Evolutionary conservation across 345 rosid genomes (phyloP), one percentile per base, ranked within the genome.

Genomic region (Iberis pinnata): DNA sequence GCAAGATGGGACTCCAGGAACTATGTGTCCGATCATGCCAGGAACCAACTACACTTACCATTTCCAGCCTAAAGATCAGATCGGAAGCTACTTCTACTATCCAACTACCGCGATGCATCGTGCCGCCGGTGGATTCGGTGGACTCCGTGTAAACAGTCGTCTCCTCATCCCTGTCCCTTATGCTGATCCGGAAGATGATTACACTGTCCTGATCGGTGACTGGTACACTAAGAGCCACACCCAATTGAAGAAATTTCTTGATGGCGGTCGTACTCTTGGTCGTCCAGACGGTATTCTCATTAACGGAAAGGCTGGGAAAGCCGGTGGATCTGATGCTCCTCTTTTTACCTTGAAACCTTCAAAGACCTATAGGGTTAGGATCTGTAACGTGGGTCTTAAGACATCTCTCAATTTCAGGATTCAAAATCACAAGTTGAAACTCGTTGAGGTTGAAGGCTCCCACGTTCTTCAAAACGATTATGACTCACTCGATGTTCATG

Each of bases 31-130:
- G 0, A 81, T 86, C 53, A 61, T 35, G 2, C 86, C 95, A 0
- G 89, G 95, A 1, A 65, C 75, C 26, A 89, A 86, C 77, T 78
- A 1, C 74, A 86, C 97, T 4, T 89, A 79, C 72, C 74, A 68
- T n/a, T 85, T 82, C 72, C 96, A 88, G 60, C 88, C 82, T 12
- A 88, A 89, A 78, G 97, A 89, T 51, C 97, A 89, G 58, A 89
- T 89, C 17, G 93, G 93, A 5, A 84, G 88, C 74, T 84, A 73
- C 50, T 65, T 73, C 49, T 86, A 86, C 55, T 80, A 78, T 48
- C 89, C 89, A 1, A 56, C 60, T 60, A 75, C 75, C 2, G 76
- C 17, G 3, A 19, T 77, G 59, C 95, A 80, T 52, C 67, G 77
- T 27, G 61, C 81, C 3, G 77, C 77, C 1, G 89, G 95, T 37